Evolutionary conservation across 1,139 yeast genomes (phyloP), one percentile per base, ranked within the genome.

Genomic region (Geotrichum restrictum): DNA sequence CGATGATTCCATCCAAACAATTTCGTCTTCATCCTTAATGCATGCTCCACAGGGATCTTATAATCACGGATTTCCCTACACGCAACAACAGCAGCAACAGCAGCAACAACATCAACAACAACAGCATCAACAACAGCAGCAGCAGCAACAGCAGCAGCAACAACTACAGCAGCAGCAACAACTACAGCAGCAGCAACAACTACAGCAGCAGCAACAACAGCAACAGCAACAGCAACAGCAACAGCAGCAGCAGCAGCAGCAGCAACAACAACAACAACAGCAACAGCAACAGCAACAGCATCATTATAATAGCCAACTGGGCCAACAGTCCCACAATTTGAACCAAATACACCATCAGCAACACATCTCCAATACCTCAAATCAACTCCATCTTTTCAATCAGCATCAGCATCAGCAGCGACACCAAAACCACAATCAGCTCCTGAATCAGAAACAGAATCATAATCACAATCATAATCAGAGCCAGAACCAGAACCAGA

Each of bases 1-100:
- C 14, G 53, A 49, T 44, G 45, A 37, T 21, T 36, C 52, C 22
- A 37, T 45, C 27, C 53, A 44, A 19, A 49, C 45, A 41, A 16
- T 46, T 22, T 45, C 53, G 8, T 36, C 48, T 1, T 19, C 37
- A 13, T 22, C 52, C 21, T 31, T 19, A 6, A 46, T 48, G 32
- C 38, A 43, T 13, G 33, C 43, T 24, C 37, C 49, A 14, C 42
- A 45, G 31, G 49, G 40, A 14, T 29, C 40, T n/a, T 40, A 45
- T 37, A 32, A 45, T 21, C 32, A 29, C 29, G 50, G 45, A 24
- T 45, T 38, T 24, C 52, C 43, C 27, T 44, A 29, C 21, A 21
- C 36, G 45, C 53, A 29, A 31, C 53, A 38, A 39, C 45, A 38
- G 10, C 44, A 21, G 16, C 45, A 32, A n/a, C 51, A 29, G 33